phyloP scores from a whole-genome alignment of 2,329 filamentous ascomycete species.

The Diplodia sapinea region DNA sequence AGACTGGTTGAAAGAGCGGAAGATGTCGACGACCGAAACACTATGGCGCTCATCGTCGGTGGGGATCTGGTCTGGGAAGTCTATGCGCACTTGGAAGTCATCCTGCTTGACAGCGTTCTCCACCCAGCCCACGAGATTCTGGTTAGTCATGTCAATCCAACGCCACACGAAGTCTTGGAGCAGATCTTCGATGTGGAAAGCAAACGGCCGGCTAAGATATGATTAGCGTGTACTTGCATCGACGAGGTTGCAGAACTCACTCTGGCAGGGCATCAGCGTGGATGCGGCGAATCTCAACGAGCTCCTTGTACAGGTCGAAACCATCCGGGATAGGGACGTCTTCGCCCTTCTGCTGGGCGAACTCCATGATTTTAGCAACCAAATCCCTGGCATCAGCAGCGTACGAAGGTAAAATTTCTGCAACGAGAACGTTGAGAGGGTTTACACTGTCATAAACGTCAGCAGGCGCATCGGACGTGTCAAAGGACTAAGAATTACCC shows the following conservation, averaged over 20 bases:
- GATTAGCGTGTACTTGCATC: not conserved
- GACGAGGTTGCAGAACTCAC: slow-evolving; percentile 39
- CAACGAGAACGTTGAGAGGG: slow-evolving; percentile 73
- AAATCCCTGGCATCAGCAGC: slow-evolving; percentile 88
- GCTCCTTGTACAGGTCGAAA: slow-evolving; percentile 88
- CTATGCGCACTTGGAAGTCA: slow-evolving; percentile 75
- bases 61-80: slow-evolving; percentile 66
- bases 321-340: slow-evolving; percentile 90
- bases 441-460: slow-evolving; percentile 52
- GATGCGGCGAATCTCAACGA: slow-evolving; percentile 82
- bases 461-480: slow-evolving; percentile 32
- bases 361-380: slow-evolving; percentile 77
- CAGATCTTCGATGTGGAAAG: slow-evolving; percentile 84
- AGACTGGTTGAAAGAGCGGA: slow-evolving; percentile 90
- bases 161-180: slow-evolving; percentile 94
- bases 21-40: slow-evolving; percentile 90
- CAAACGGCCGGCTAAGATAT: slow-evolving; percentile 65
- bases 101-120: slow-evolving; percentile 92
- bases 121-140: slow-evolving; percentile 80
- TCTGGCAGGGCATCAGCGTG: slow-evolving; percentile 76
- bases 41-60: slow-evolving; percentile 88
- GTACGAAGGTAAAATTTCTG: slow-evolving; percentile 86
- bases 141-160: slow-evolving; percentile 84
- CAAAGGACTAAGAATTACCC: slow-evolving; percentile 55
- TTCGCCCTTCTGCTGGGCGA: slow-evolving; percentile 69